phyloP scores from a whole-genome alignment of 306 rosid genomes.

The Lathyrus aphaca region DNA sequence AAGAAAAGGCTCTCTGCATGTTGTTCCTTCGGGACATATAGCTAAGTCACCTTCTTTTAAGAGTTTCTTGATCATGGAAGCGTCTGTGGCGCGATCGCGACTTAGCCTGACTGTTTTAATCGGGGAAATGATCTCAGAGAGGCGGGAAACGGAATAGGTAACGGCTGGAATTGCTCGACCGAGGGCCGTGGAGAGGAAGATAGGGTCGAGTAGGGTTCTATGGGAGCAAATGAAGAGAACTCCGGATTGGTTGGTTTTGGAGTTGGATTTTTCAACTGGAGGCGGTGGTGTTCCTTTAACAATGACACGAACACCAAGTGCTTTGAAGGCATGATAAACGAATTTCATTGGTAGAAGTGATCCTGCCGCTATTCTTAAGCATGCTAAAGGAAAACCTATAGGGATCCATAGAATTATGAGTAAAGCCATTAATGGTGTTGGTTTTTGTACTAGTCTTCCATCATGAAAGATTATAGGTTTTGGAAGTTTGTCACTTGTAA shows the following conservation, averaged over 20 bases:
- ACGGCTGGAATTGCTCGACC: constrained; percentile 82
- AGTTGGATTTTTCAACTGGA: constrained; percentile 41
- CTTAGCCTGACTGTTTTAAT: constrained; percentile 68
- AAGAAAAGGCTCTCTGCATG: constrained; percentile 82
- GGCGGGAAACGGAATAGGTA: constrained; percentile 78
- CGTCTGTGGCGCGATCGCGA: constrained; percentile 68
- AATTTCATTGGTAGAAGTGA: constrained; percentile 77
- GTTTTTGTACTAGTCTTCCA: constrained; percentile 75
- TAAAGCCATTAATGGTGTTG: constrained; percentile 63
- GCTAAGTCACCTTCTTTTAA: constrained; percentile 76
- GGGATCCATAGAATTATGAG: constrained; percentile 77
- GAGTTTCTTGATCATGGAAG: constrained; percentile 71
- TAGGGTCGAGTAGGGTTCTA: constrained; percentile 77
- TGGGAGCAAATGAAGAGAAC: constrained; percentile 85
- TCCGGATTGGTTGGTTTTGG: constrained; percentile 37
- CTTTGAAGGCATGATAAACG: constrained; percentile 70
- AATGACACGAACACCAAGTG: constrained; percentile 70
- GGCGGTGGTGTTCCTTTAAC: constrained; percentile 76
- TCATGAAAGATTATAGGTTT: constrained; percentile 88
- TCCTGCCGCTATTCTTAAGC: constrained; percentile 70
- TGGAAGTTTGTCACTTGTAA: constrained; percentile 60
- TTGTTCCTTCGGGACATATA: constrained; percentile 84
- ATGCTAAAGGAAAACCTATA: constrained; percentile 66
- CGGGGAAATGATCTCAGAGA: constrained; percentile 76
- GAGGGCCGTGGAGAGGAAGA: constrained; percentile 77